Base-by-base conservation (phyloP, 306 rosid genomes). In the Prunus fruticosa region DNA sequence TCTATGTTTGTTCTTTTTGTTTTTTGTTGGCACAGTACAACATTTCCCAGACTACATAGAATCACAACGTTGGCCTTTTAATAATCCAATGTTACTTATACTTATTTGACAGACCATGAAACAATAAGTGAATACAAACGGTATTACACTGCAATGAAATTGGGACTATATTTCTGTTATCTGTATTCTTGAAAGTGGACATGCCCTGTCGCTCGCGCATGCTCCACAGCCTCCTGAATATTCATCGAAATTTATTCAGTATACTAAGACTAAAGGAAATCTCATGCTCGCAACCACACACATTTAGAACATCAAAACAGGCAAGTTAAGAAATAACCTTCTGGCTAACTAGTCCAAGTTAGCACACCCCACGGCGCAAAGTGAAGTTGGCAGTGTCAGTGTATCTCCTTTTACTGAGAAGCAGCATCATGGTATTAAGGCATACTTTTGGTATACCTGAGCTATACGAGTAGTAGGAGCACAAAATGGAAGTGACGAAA, bases 321-420 rank as follows among this genome's bases (percentile, higher is more conserved):
- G 53, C 49, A 76, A 25, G 14, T 22, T 22, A 56, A 68, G 77
- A 64, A 78, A 64, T 85, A 68, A 93, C 99, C 99, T 87, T 87
- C 79, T 92, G 92, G 78, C 97, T 93, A 18, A 87, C 6, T 11
- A 92, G 93, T 81, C 98, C 99, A 64, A 90, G 90, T 85, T 96
- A 97, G 91, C 99, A 96, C 10, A 89, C 93, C 18, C 97, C 98
- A 50, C 98, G 91, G 57, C 99, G 96, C 78, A 92, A 82, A 52
- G 99, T 92, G 89, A 96, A 96, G 87, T 80, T 96, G 64, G 99
- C 83, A 13, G 98, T 91, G 88, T 96, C 92, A 0, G 99, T 96
- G 78, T 49, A 92, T 8, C 91, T 92, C 83, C 96, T 77, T 82
- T 88, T 91, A 85, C 98, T 96, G 88, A 69, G 63, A 89, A 69